Evolutionary conservation across 208 protist species (phyloP), one percentile per base, ranked within the genome.

Genomic region (Angomonas ambiguus): DNA sequence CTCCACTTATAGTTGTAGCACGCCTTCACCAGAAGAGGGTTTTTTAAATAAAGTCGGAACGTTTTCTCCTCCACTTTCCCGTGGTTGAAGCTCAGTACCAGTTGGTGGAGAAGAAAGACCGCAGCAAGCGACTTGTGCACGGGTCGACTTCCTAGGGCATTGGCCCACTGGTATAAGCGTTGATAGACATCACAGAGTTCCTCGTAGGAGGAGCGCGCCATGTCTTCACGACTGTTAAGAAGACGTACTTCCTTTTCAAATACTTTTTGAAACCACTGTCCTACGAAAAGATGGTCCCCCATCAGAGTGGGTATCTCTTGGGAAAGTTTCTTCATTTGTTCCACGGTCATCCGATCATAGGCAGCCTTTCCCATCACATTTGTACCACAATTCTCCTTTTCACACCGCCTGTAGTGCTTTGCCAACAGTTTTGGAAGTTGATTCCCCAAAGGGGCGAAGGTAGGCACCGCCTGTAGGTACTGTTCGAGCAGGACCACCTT

Each of bases 21-120:
- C 24, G 16, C 8, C 34, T 33, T 6, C 2, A 11, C 35, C 24
- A 34, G 25, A n/a, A 64, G 59, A 1, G 59, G 59, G 59, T 42
- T 18, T 18, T 45, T 51, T 42, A 51, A 8, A 27, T 64, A 64
- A 34, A 31, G 25, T 8, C 30, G 2, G 18, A 64, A 51, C 20
- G 35, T 6, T 27, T 64, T 42, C 59, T 41, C 59, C 41, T 27
- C 5, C 10, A 64, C 18, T 22, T 10, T 27, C 24, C 51, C 51
- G 34, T 6, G 28, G 20, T 64, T 42, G 41, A 64, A 6, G 59
- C 51, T 27, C 3, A 64, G 34, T 2, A 27, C 41, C 2, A 64
- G 59, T 42, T 53, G 30, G 28, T 58, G 28, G 51, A 25, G 51
- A 2, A 58, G 20, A 20, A 58, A n/a, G n/a, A n/a, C n/a, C n/a